These are phyloP conservation scores for Colletotrichum karsti DNA, from an alignment of 2,329 filamentous ascomycete genomes.

Conservation along the genomic window DNA sequence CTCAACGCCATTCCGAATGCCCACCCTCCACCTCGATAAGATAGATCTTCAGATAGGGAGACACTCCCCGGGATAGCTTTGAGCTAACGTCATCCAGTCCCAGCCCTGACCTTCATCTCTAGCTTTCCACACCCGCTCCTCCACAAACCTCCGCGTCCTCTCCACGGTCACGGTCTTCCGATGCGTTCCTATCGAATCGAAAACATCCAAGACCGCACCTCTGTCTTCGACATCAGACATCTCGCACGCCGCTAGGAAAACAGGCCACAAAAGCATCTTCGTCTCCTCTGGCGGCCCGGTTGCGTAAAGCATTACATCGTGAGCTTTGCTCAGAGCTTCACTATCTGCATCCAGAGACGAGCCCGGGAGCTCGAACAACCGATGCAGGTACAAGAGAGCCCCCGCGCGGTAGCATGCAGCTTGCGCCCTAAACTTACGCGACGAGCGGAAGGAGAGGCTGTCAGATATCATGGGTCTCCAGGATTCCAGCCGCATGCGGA, in stretches of 20 bases:
- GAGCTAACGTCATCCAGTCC: constrained; percentile 40
- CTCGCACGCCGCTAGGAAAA: constrained; percentile 39
- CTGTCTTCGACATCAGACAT: constrained; percentile 34
- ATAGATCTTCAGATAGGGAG: constrained; percentile 36
- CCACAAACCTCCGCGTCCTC: constrained; percentile 35
- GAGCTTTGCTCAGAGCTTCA: constrained; percentile 35
- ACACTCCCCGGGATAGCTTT: constrained; percentile 37
- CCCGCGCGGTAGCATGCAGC: constrained; percentile 36
- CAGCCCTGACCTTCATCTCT: constrained; percentile 35
- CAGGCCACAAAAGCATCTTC: constrained; percentile 39
- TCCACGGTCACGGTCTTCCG: constrained; percentile 37
- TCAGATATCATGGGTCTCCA: constrained; percentile 35
- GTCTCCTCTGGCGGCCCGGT: constrained; percentile 33
- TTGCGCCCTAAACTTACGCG: constrained; percentile 37
- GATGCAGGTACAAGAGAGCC: constrained; percentile 37
- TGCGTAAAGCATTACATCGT: constrained; percentile 38
- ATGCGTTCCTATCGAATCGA: constrained; percentile 35
- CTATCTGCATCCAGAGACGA: constrained; percentile 32
- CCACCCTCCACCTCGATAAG: not conserved
- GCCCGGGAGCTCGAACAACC: constrained; percentile 34
- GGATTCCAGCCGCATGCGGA: constrained; percentile 30
- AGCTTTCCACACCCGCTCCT: constrained; percentile 38
- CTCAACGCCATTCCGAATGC: not conserved
- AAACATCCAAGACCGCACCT: constrained; percentile 31
- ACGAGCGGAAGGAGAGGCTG: constrained; percentile 33